Conservation (phyloP, 768 basidiomycete genomes). For the Collybia nuda region DNA sequence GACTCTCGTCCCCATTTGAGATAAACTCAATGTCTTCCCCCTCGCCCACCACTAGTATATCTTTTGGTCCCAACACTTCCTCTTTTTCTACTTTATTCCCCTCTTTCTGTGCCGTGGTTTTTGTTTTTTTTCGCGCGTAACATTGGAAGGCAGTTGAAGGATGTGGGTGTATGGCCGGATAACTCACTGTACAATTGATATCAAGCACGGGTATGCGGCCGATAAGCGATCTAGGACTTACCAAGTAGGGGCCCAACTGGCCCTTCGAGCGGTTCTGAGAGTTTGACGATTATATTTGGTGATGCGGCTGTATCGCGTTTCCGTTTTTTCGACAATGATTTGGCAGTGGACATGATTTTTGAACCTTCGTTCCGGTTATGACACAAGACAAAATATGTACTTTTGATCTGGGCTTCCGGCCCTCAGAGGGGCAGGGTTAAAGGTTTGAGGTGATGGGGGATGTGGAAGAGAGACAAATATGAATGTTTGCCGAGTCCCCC, state of each 20-base stretch:
- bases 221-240: conserved; percentile 10
- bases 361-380: conserved; percentile 8
- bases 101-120: conserved; percentile 22
- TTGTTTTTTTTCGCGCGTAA: conserved; percentile 49
- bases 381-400: too few species aligned
- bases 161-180: conserved; percentile 64
- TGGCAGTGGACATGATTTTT: conserved; percentile 32
- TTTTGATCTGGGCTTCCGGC: too few species aligned
- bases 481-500: conserved; percentile 10
- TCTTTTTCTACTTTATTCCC: conserved; percentile 15
- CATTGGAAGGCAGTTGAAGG: conserved; percentile 59
- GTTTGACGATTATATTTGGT: conserved; percentile 25
- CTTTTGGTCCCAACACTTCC: conserved; percentile 21
- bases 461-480: conserved; percentile 7
- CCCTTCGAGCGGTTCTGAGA: conserved; percentile 25
- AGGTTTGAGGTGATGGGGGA: conserved; percentile 11
- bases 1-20: conserved; percentile 57
- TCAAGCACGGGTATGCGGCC: too few species aligned
- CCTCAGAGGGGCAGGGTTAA: too few species aligned
- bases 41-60: conserved; percentile 75
- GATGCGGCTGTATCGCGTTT: conserved; percentile 16
- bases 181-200: conserved; percentile 42
- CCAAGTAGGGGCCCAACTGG: conserved; percentile 39
- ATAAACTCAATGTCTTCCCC: conserved; percentile 83
- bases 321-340: conserved; percentile 38